Conservation (phyloP, 139 green algal genomes). For the Micractinium conductrix region DNA sequence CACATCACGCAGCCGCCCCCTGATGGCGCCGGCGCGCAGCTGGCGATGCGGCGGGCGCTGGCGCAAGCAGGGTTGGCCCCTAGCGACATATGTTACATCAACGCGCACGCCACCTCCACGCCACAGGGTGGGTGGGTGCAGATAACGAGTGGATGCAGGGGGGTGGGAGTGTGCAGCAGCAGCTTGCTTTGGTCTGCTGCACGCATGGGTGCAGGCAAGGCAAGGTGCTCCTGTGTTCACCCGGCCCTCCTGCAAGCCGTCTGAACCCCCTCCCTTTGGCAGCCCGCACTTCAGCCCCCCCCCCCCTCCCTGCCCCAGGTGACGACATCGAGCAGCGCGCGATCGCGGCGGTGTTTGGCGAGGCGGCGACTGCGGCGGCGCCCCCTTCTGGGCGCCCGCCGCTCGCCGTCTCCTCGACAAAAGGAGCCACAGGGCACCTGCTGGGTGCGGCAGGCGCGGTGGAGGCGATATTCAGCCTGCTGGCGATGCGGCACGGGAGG, state of each 20-base stretch:
- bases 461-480: slow-evolving; percentile 77
- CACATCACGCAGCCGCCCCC: slow-evolving; percentile 90
- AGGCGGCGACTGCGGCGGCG: neutral
- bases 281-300: too few species aligned
- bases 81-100: slow-evolving; percentile 85
- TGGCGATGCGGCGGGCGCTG: slow-evolving; percentile 73
- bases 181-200: too few species aligned
- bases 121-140: slow-evolving; percentile 54
- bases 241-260: too few species aligned
- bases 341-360: slow-evolving; percentile 78
- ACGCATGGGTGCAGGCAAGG: too few species aligned
- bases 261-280: too few species aligned
- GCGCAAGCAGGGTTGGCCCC: slow-evolving; percentile 55
- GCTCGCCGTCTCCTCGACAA: slow-evolving; percentile 84
- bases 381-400: neutral
- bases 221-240: too few species aligned
- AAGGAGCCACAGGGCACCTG: slow-evolving; percentile 92
- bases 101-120: slow-evolving; percentile 92
- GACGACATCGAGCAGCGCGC: slow-evolving; percentile 82
- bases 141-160: too few species aligned
- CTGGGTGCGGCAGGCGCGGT: slow-evolving; percentile 93
- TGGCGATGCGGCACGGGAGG: slow-evolving; percentile 70
- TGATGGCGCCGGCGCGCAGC: slow-evolving; percentile 62
- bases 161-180: too few species aligned
- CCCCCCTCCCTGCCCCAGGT: too few species aligned